Base-by-base conservation (phyloP, 345 rosid genomes). In the Eucalyptus sideroxylon region DNA sequence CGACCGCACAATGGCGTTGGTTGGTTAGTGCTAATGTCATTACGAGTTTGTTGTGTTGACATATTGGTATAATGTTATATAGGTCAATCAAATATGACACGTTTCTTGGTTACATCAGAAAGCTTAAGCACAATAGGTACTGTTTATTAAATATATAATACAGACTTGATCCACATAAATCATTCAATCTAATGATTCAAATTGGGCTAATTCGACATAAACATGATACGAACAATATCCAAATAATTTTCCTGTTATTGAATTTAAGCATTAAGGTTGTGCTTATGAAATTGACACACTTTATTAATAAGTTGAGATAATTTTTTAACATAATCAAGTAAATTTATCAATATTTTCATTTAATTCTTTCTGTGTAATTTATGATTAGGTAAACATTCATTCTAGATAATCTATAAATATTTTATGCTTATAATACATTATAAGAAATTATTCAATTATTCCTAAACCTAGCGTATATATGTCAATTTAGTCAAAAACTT, bases 401-500 rank as follows among this genome's bases (percentile, higher is more conserved):
- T 69, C 13, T 31, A 69, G 42, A 31, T 67, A 34, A 69, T 69
- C 44, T 34, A 5, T 9, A 31, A 34, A 34, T 69, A 34, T n/a
- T 65, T 31, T 67, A 67, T 67, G 80, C 3, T n/a, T 6, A 31
- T 31, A 17, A 67, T 67, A 31, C 23, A 67, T 8, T 67, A 34
- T 1, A 72, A 40, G 24, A 72, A 72, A 34, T 72, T 34, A 9
- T 34, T 19, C 7, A 34, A 34, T 72, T 40, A 3, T 3, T 1
- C 7, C 26, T 72, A 17, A 69, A 72, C 11, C 12, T 19, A 72
- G 6, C 1, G 13, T 69, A 69, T 9, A 0, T 0, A 72, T 72
- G 44, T 10, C 0, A 1, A 4, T 65, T 65, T 3, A 16, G 11
- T 65, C 0, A n/a, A 4, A 65, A 31, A 5, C 4, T 34, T 72